Evolutionary conservation across 495 filamentous ascomycete genomes (phyloP).

Genomic region (Penicillium lagena): DNA sequence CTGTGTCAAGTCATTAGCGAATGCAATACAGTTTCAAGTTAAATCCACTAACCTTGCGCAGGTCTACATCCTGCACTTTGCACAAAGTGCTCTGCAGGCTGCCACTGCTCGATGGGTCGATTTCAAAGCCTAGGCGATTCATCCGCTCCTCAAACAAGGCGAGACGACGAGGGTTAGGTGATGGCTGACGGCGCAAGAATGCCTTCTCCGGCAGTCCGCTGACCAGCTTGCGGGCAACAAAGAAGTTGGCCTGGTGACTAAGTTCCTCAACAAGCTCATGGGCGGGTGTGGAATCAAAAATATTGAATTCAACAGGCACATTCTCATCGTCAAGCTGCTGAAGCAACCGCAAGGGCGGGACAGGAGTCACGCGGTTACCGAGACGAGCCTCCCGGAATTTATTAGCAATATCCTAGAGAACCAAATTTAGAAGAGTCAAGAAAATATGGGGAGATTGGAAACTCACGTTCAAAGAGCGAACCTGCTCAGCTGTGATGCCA

Average conservation of each 20-base stretch:
- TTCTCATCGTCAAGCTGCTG: constrained; percentile 98
- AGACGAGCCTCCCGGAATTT: constrained; percentile 86
- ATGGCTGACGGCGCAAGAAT: constrained; percentile 76
- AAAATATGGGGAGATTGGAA: not conserved
- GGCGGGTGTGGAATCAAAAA: constrained; percentile 83
- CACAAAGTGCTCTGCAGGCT: constrained; percentile 89
- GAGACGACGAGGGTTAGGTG: constrained; percentile 81
- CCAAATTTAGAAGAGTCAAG: not conserved
- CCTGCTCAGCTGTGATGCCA: constrained; percentile 58
- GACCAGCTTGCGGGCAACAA: constrained; percentile 79
- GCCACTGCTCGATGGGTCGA: constrained; percentile 85
- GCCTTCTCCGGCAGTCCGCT: constrained; percentile 84
- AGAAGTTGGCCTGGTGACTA: constrained; percentile 80
- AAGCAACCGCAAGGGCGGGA: constrained; percentile 79
- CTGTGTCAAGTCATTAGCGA: constrained; percentile 16
- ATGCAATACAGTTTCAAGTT: not conserved
- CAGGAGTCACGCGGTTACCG: constrained; percentile 66
- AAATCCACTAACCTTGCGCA: constrained; percentile 60
- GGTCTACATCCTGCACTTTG: constrained; percentile 75
- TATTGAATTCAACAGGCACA: constrained; percentile 90
- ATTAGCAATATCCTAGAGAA: constrained; percentile 58
- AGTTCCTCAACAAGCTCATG: constrained; percentile 95
- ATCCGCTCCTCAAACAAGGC: constrained; percentile 89
- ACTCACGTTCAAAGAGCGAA: constrained; percentile 70
- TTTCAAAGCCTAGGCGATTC: constrained; percentile 79